Base-by-base conservation (phyloP, 2,329 filamentous ascomycete species). In the Pleurostoma richardsiae region DNA sequence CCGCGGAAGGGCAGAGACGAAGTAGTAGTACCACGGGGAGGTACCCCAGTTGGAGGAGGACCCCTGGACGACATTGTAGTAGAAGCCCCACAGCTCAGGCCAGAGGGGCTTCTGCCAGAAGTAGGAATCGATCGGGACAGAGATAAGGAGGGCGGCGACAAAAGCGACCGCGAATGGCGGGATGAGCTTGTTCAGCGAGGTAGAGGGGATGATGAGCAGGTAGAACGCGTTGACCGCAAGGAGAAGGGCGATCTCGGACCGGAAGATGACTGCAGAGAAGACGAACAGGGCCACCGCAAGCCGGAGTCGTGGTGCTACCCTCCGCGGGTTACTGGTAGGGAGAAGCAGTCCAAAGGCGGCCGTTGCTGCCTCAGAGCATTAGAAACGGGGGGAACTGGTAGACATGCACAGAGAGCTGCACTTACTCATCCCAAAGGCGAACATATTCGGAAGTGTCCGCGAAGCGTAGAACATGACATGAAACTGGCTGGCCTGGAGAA, bases 401-500 rank as follows among this genome's bases (percentile, higher is more conserved):
- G 2, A 19, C 19, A 2, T 19, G 19, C 19, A 19, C 19, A 19
- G 19, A 19, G 19, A 39, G 39, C 19, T 4, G 29, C 33, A 75
- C 84, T 67, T 73, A 92, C 86, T 89, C 49, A 96, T 70, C 7
- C 83, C 81, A 70, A 97, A 94, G 26, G 94, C 91, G 68, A 96
- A 95, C 86, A 95, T 96, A 64, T 99, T 99, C 2, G 94, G 94
- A 54, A 99, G 70, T 3, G 90, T 94, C 50, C 94, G 79, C 11
- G 90, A 94, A 10, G 91, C 86, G 71, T 99, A 99, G 67, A 90
- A 99, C 51, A 94, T 77, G 51, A 95, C 71, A 68, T 99, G 94
- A 60, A 99, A 99, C 66, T 97, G 92, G 64, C 83, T 85, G 1
- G 81, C 80, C 60, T 90, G 86, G 45, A 97, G 74, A 38, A 88